phyloP scores from a whole-genome alignment of 2,329 filamentous ascomycete species.

The Colletotrichum liaoningense region DNA sequence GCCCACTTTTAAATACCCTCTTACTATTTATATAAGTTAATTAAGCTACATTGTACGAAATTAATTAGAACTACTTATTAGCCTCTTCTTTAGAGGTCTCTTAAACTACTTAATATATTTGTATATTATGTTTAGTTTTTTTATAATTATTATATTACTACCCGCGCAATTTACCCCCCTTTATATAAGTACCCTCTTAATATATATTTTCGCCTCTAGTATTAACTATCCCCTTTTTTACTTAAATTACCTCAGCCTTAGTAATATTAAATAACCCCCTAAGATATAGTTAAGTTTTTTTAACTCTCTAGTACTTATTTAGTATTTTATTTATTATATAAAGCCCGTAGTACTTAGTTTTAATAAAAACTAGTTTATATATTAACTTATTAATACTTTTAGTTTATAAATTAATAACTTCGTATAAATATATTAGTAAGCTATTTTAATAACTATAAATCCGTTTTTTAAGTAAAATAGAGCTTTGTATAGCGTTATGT shows the following conservation, averaged over 20 bases:
- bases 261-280: not conserved
- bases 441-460: not conserved
- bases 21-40: slow-evolving; percentile 7
- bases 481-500: too few species aligned
- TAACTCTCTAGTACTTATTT: not conserved
- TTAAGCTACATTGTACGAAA: not conserved
- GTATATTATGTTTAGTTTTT: not conserved
- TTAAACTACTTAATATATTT: not conserved
- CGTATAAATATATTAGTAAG: not conserved
- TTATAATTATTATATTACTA: not conserved
- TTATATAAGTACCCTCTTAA: not conserved
- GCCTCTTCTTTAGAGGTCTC: not conserved
- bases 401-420: slow-evolving; percentile 1
- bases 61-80: slow-evolving; percentile 1
- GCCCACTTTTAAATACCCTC: not conserved
- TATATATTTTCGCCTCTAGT: not conserved
- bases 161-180: not conserved
- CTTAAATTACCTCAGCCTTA: not conserved
- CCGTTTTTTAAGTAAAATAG: not conserved
- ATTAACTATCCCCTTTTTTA: not conserved
- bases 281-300: not conserved
- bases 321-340: not conserved
- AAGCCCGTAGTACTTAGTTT: not conserved
- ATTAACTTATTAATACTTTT: not conserved
- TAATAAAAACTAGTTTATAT: not conserved